These are phyloP conservation scores for Ligustrum vulgare DNA, from an alignment of 257 asterid genomes.

Conservation along the genomic window DNA sequence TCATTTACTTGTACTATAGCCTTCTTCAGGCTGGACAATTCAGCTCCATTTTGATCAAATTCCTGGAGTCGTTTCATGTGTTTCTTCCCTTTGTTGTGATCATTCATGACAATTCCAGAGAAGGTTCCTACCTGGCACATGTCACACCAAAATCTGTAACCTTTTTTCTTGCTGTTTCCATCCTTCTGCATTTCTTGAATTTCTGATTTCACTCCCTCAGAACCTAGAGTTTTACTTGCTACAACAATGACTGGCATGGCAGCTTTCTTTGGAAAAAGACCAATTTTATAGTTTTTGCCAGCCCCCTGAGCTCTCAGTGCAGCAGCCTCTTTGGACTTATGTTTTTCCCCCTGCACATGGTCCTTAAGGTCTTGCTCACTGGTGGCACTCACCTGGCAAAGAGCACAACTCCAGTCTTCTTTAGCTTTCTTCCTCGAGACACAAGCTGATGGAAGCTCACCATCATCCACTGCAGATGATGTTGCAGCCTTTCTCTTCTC, in stretches of 20 bases:
- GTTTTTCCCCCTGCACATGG: constrained; percentile 61
- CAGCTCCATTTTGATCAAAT: not conserved
- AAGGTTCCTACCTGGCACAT: constrained; percentile 46
- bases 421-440: constrained; percentile 33
- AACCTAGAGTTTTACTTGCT: constrained; percentile 14
- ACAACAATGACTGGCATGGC: not conserved
- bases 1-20: constrained; percentile 1
- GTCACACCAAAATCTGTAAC: constrained; percentile 47
- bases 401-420: constrained; percentile 52
- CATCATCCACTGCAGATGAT: constrained; percentile 23
- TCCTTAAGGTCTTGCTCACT: constrained; percentile 36
- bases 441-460: constrained; percentile 10
- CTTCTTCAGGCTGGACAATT: not conserved
- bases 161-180: constrained; percentile 19
- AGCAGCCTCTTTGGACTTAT: constrained; percentile 57
- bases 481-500: constrained; percentile 40
- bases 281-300: constrained; percentile 36
- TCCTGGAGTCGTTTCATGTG: constrained; percentile 33
- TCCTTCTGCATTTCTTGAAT: constrained; percentile 17
- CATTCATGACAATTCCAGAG: constrained; percentile 26
- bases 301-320: constrained; percentile 28
- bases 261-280: constrained; percentile 35
- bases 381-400: constrained; percentile 49
- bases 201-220: constrained; percentile 9
- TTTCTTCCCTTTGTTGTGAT: constrained; percentile 54